A percentile compares a stretch with the other conserved stretches of the same genome.
phyloP scores from a whole-genome alignment of 257 asterid genomes.

The Capsicum pubescens region DNA sequence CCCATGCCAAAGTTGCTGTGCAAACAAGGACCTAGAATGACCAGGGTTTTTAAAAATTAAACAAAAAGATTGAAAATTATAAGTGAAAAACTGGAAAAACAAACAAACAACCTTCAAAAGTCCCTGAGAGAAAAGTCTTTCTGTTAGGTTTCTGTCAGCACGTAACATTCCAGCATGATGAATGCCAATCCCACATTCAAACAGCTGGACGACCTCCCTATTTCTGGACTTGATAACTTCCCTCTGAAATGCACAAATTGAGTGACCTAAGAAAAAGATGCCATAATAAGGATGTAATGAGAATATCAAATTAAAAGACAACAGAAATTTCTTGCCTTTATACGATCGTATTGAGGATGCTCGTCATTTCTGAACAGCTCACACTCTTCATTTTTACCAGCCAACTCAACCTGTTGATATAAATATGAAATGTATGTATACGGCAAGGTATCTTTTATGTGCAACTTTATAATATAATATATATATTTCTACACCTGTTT shows the following conservation, averaged over 20 bases:
- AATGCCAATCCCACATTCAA: slow-evolving; percentile 87
- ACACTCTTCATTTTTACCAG: slow-evolving; percentile 56
- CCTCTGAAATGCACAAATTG: slow-evolving; percentile 57
- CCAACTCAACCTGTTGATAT: slow-evolving; percentile 77
- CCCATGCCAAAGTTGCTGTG: slow-evolving; percentile 99
- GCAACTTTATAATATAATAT: background rate
- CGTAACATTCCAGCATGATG: slow-evolving; percentile 99
- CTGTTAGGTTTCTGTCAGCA: slow-evolving; percentile 90
- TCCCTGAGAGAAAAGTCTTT: slow-evolving; percentile 97
- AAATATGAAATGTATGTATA: slow-evolving; percentile 28
- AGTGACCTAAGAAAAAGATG: slow-evolving; percentile 34
- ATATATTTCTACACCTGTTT: background rate
- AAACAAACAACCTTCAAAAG: slow-evolving; percentile 63
- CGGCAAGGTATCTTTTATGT: background rate
- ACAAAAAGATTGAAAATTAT: slow-evolving; percentile 25
- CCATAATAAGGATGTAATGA: slow-evolving; percentile 30
- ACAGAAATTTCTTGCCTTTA: slow-evolving; percentile 65
- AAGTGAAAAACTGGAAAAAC: slow-evolving; percentile 18
- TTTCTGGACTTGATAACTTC: slow-evolving; percentile 96
- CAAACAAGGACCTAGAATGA: slow-evolving; percentile 86
- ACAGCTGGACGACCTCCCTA: slow-evolving; percentile 81
- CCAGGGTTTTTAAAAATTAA: slow-evolving; percentile 33
- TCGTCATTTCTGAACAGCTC: slow-evolving; percentile 71
- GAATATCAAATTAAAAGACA: slow-evolving; percentile 23
- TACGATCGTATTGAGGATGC: slow-evolving; percentile 85